Evolutionary conservation across 257 asterid genomes (phyloP), one percentile per base, ranked within the genome.

Genomic region (Solanum lycopersicoides): DNA sequence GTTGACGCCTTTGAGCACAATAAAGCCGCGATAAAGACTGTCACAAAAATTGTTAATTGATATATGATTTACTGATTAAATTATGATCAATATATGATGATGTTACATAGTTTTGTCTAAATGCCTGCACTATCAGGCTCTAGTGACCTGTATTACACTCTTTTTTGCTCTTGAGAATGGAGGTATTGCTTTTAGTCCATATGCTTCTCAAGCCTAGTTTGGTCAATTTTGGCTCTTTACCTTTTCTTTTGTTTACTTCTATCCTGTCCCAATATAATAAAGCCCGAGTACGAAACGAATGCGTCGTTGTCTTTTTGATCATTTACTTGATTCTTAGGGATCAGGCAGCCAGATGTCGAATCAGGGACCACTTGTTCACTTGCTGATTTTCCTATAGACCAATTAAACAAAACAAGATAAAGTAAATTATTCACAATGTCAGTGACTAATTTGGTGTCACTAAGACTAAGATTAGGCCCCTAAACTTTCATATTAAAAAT

Each of bases 321-420:
- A 39, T 84, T 65, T 60, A 35, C 63, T 84, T 84, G 63, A 39
- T 84, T 39, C 87, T 84, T 66, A 3, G 80, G 80, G 44, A 47
- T 47, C 41, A 80, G 85, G 44, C 68, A 74, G 30, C 83, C 87
- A 89, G 80, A 86, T 86, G 39, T 60, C 73, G 83, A 89, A 77
- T 88, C 85, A 88, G 92, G 95, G 96, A 93, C 94, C 95, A 94
- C 95, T 88, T 84, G 80, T 90, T 89, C 91, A 88, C 91, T 90
- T 87, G 66, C 83, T 69, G 86, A 32, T 59, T 91, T 44, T 66
- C 83, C 69, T 75, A 89, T 65, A 60, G 87, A 16, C 39, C 74
- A 69, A 53, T 69, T 74, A 50, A 74, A 87, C 87, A 79, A 35
- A 82, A 30, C 60, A 82, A 37, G 37, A 80, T 5, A 47, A 30